Base-by-base conservation (phyloP, 345 rosid species). In the Schrenkiella parvula region DNA sequence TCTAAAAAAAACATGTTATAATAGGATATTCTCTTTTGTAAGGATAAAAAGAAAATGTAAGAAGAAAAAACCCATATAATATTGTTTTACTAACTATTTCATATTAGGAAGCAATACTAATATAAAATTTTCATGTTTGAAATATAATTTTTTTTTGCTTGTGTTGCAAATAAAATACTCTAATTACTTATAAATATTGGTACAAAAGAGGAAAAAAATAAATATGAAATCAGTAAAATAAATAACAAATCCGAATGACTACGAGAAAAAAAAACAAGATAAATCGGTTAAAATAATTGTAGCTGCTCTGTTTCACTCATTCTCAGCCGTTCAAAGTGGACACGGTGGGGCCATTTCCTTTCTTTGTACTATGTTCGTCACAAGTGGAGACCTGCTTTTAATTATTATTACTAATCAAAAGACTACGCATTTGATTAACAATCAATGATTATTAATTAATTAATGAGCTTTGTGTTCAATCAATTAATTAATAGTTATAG, bases 241-340 rank as follows among this genome's bases (percentile, higher is more conserved):
- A 54, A 31, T 55, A 31, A 55, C 14, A 55, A 31, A 15, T 29
- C 23, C 2, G 6, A 31, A 55, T 8, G 58, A 14, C 35, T 26
- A 52, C 4, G 17, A 12, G 23, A 37, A 35, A 23, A 11, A 23
- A 26, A 11, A 10, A 37, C 12, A 37, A 11, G 13, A 48, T 6
- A 37, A 48, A 38, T 7, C 34, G 25, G 25, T 52, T 21, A 28
- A 37, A 43, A 63, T 41, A 73, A 64, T 28, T 21, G 48, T 44
- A 34, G 39, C 50, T 44, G 37, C 17, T 34, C 8, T 34, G 28
- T 5, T 31, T 56, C 64, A 42, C 42, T 60, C 64, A 35, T 68
- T 53, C 74, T 60, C 64, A 75, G 29, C 79, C 70, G 70, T 61
- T 34, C 58, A 75, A 75, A 52, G 74, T 68, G 79, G 79, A 19